Percentiles rank a stretch among this genome's conserved stretches.
These are phyloP conservation scores for Perkinsus marinus DNA, from an alignment of 169 alveolate species.

Conservation along the genomic window DNA sequence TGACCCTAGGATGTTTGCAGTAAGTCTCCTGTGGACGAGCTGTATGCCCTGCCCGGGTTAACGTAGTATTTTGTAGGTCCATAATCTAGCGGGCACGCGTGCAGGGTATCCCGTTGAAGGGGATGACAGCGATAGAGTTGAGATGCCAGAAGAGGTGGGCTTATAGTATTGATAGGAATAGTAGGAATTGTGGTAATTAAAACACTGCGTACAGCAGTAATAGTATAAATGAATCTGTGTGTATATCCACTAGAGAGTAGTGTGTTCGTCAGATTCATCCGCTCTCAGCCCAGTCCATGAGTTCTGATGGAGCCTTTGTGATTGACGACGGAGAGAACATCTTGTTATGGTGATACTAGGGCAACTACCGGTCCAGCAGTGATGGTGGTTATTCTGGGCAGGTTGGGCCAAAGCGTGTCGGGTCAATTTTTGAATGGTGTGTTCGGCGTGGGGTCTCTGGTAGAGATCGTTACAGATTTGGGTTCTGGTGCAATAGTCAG, in stretches of 20 bases:
- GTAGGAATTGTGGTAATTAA: too few relatives aligned
- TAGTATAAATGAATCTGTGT: too few relatives aligned
- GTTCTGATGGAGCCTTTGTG: slow-evolving; percentile 47
- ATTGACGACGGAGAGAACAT: slow-evolving; percentile 63
- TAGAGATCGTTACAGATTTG: background rate
- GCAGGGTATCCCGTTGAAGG: background rate
- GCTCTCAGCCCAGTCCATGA: background rate
- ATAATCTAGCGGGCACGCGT: background rate
- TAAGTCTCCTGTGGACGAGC: background rate
- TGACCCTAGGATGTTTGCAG: background rate
- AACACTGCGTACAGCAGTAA: too few relatives aligned
- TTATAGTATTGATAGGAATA: too few relatives aligned
- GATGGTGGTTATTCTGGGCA: too few relatives aligned
- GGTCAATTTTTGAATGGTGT: background rate
- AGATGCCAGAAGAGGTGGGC: background rate
- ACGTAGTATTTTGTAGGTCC: background rate
- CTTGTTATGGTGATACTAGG: slow-evolving; percentile 37
- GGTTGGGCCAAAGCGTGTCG: background rate
- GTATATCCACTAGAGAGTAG: background rate
- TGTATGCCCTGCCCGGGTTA: background rate
- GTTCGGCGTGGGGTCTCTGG: background rate
- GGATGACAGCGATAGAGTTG: background rate
- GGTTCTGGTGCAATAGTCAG: background rate
- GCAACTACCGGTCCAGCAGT: too few relatives aligned
- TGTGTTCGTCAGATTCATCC: background rate